Evolutionary conservation across 2,329 filamentous ascomycete species (phyloP).

Genomic region (Emmonsiellopsis sp.): DNA sequence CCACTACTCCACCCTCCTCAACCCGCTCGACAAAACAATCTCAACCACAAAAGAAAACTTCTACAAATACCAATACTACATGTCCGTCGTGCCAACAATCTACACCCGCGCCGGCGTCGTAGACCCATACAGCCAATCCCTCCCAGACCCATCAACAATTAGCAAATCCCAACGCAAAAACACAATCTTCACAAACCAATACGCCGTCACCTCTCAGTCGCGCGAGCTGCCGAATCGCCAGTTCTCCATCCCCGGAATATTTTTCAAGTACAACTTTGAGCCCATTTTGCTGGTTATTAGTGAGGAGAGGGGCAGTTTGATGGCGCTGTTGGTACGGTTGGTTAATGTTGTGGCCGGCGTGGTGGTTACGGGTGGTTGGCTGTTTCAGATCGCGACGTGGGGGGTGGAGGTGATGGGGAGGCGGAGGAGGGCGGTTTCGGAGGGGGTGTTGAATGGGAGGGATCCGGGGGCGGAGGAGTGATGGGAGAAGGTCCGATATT

Average conservation of each 20-base stretch:
- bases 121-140: slow-evolving; percentile 33
- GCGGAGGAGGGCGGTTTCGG: slow-evolving; percentile 25
- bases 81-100: slow-evolving; percentile 87
- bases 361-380: slow-evolving; percentile 87
- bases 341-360: slow-evolving; percentile 89
- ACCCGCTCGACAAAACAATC: slow-evolving; percentile 87
- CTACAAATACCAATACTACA: slow-evolving; percentile 96
- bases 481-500: no score
- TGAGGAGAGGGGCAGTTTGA: slow-evolving; percentile 66
- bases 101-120: slow-evolving; percentile 53
- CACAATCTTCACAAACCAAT: slow-evolving; percentile 88
- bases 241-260: slow-evolving; percentile 68
- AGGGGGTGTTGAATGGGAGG: slow-evolving; percentile 42
- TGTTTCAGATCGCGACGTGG: slow-evolving; percentile 79
- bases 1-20: slow-evolving; percentile 89
- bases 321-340: slow-evolving; percentile 68
- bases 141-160: slow-evolving; percentile 25
- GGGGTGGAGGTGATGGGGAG: slow-evolving; percentile 41
- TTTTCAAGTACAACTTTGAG: slow-evolving; percentile 99
- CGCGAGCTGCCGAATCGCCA: slow-evolving; percentile 53
- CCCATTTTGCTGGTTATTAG: slow-evolving; percentile 80
- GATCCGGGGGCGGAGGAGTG: slow-evolving; percentile 15
- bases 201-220: slow-evolving; percentile 89
- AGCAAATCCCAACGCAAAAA: slow-evolving; percentile 33
- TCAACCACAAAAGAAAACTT: slow-evolving; percentile 68